phyloP scores from a whole-genome alignment of 345 rosid genomes.

The Chamaenerion angustifolium region DNA sequence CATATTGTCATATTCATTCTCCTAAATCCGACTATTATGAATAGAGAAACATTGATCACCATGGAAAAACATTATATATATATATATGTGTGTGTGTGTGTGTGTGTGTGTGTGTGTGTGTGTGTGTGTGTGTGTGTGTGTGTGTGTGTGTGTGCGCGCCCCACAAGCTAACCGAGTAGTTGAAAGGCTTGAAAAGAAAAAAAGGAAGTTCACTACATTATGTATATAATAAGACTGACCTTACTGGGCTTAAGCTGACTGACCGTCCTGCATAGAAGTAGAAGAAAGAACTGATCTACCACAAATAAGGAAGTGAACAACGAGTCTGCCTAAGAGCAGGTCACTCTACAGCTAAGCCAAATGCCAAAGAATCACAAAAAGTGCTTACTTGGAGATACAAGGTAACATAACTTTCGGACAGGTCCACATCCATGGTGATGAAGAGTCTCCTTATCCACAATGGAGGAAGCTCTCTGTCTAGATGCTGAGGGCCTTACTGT shows the following conservation, averaged over 20 bases:
- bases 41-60: too few species aligned
- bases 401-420: conserved; percentile 3
- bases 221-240: conserved; percentile 3
- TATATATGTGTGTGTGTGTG: too few species aligned
- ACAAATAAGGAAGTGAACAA: background rate
- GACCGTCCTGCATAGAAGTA: conserved; percentile 4
- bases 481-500: background rate
- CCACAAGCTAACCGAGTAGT: background rate
- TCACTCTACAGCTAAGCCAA: background rate
- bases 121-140: too few species aligned
- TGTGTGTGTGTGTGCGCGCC: too few species aligned
- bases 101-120: too few species aligned
- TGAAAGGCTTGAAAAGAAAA: background rate
- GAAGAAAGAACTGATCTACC: background rate
- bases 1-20: too few species aligned
- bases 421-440: background rate
- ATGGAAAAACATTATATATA: too few species aligned
- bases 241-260: conserved; percentile 1
- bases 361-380: background rate
- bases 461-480: background rate
- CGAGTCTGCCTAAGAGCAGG: background rate
- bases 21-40: too few species aligned
- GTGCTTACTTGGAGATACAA: conserved; percentile 1
- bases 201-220: background rate
- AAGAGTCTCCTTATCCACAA: background rate